These are phyloP conservation scores for Aureobasidium sp. DNA, from an alignment of 2,329 filamentous ascomycete species.

Conservation along the genomic window DNA sequence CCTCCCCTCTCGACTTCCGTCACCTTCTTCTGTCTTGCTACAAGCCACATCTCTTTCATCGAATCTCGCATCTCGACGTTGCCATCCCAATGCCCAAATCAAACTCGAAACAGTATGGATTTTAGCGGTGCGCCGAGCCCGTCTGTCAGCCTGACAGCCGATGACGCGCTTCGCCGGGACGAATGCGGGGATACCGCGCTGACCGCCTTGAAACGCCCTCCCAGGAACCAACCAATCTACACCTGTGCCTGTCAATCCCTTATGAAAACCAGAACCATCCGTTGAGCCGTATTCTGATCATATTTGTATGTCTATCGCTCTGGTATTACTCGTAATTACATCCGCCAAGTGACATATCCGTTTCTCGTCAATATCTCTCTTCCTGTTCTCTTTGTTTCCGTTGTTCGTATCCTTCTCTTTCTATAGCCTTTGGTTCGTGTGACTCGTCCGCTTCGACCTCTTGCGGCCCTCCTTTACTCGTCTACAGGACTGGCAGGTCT, in stretches of 20 bases:
- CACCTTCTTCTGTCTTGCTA: background rate
- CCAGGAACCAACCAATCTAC: background rate
- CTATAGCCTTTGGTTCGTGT: background rate
- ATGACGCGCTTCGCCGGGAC: slow-evolving; percentile 1
- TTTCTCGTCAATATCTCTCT: background rate
- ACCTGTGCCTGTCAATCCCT: background rate
- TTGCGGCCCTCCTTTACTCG: background rate
- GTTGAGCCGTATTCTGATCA: background rate
- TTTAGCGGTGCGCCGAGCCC: background rate
- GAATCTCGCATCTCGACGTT: background rate
- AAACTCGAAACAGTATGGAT: background rate
- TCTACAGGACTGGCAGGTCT: background rate
- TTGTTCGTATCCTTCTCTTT: background rate
- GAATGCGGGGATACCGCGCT: slow-evolving; percentile 1
- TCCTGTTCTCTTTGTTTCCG: background rate
- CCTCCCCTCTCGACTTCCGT: too few relatives aligned
- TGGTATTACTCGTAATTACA: slow-evolving; percentile 4
- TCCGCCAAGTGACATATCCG: background rate
- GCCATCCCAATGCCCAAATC: background rate
- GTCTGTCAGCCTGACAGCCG: background rate
- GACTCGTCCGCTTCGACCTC: background rate
- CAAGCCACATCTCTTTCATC: background rate
- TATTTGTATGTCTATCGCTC: background rate
- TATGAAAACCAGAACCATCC: background rate
- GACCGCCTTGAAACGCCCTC: background rate